Base-by-base conservation (phyloP, 2,329 filamentous ascomycete genomes). In the Blastomyces emzantsi region DNA sequence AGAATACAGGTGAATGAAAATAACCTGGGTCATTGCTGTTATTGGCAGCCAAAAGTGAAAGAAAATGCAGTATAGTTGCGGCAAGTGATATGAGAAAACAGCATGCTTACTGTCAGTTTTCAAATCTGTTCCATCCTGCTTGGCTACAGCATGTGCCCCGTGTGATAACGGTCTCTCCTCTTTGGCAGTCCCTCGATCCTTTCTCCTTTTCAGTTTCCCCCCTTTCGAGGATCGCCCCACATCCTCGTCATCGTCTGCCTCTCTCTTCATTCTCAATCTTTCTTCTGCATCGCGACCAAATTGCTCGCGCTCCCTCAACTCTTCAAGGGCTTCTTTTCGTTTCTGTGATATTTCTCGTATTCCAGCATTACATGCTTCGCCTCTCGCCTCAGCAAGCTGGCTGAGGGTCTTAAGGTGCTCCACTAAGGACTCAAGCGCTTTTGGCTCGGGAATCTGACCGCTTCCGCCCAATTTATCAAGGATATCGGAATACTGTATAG, bases 121-220 rank as follows among this genome's bases (percentile, higher is more conserved):
- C 15, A 81, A 76, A 65, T 85, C 83, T 22, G 80, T 78, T 8
- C 86, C 86, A 75, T 89, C 86, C 76, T 89, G 86, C 67, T 85
- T 78, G 11, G 84, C 81, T 36, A 87, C 64, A 62, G 82, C 83
- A 76, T 88, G 86, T 17, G 86, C 85, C 56, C 86, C 86, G 67
- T 86, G 82, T 43, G 81, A 80, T 61, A 83, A 77, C 30, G 84
- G 84, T 54, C 84, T 78, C 62, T 85, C 82, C 66, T 89, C 85
- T 65, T 83, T 84, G 41, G 83, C 77, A 62, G 75, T 80, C 64
- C 87, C 85, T 8, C 84, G 79, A 30, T 88, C 89, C 77, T 91
- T 92, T 73, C 89, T 87, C 79, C 90, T 92, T 81, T 90, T 92
- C 67, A 88, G 82, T 74, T 92, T 92, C 30, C 80, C 77, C 51